Conservation (phyloP, 164 flowering plant species). For the Vitis rotundifolia region DNA sequence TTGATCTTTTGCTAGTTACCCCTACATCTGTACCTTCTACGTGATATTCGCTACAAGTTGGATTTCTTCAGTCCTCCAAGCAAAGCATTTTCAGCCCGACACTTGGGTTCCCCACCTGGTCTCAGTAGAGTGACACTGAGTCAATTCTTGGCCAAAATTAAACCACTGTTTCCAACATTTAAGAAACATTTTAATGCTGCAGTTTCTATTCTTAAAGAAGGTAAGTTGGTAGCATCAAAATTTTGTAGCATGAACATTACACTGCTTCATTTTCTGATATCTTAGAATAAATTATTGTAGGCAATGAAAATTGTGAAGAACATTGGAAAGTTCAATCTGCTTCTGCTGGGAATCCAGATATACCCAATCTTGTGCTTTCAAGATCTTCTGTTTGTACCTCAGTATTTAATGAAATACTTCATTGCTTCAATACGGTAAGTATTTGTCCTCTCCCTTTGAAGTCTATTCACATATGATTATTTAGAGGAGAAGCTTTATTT, state of each 20-base stretch:
- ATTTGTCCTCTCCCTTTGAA: background rate
- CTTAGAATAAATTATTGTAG: conserved; percentile 27
- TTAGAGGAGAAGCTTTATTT: background rate
- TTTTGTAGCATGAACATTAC: conserved; percentile 4
- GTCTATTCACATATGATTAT: background rate
- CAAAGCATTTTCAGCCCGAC: conserved; percentile 36
- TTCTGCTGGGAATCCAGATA: conserved; percentile 61
- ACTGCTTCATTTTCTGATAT: background rate
- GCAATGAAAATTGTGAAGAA: conserved; percentile 53
- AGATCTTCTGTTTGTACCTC: conserved; percentile 41
- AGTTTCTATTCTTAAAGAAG: conserved; percentile 47
- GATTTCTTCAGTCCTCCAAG: conserved; percentile 40
- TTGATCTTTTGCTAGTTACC: conserved; percentile 51
- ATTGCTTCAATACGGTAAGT: conserved; percentile 63
- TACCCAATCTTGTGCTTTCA: conserved; percentile 34
- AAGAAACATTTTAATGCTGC: conserved; percentile 57
- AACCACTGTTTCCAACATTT: conserved; percentile 51
- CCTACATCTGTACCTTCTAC: conserved; percentile 66
- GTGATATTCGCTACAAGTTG: conserved; percentile 71
- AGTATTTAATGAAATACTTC: conserved; percentile 56
- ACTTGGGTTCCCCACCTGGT: conserved; percentile 36
- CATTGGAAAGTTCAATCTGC: conserved; percentile 66
- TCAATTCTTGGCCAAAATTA: conserved; percentile 46
- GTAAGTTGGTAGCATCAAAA: conserved; percentile 25
- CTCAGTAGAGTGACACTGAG: conserved; percentile 30